These are phyloP conservation scores for Halenospora varia DNA, from an alignment of 495 filamentous ascomycete genomes.

Conservation along the genomic window DNA sequence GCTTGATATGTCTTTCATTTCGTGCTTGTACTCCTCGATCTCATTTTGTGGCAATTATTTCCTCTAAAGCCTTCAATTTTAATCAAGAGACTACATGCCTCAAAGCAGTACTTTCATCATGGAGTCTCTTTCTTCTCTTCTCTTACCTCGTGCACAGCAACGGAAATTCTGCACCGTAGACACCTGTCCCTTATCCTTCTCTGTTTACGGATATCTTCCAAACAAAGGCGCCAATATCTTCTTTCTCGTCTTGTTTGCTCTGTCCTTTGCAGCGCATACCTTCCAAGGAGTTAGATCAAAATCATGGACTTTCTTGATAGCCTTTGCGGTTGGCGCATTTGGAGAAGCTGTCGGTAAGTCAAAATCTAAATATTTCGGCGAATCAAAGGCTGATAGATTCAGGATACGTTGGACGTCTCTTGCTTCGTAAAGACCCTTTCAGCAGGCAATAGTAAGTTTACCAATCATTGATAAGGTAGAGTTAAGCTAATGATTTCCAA, in stretches of 20 bases:
- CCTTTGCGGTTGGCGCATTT: slow-evolving; percentile 31
- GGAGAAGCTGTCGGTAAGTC: slow-evolving; percentile 36
- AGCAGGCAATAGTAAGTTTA: slow-evolving; percentile 2
- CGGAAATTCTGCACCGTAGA: slow-evolving; percentile 1
- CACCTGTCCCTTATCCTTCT: slow-evolving; percentile 28
- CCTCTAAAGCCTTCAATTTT: neutral
- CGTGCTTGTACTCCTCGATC: neutral
- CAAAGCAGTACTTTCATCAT: neutral
- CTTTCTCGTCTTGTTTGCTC: slow-evolving; percentile 24
- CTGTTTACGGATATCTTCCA: slow-evolving; percentile 34
- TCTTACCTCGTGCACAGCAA: neutral
- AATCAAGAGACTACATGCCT: neutral
- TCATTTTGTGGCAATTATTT: neutral
- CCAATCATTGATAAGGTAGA: too few relatives aligned
- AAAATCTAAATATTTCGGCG: neutral
- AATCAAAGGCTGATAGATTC: slow-evolving; percentile 24
- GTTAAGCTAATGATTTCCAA: slow-evolving; percentile 33
- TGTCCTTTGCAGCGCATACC: slow-evolving; percentile 12
- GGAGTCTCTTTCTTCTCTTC: neutral
- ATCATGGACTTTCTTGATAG: slow-evolving; percentile 31
- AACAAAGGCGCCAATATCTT: slow-evolving; percentile 32
- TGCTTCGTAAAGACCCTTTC: slow-evolving; percentile 7
- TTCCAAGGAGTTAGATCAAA: slow-evolving; percentile 1
- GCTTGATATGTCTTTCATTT: neutral
- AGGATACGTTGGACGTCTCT: slow-evolving; percentile 35